Conservation (phyloP, 495 filamentous ascomycete genomes). For the Neurospora sp. region DNA sequence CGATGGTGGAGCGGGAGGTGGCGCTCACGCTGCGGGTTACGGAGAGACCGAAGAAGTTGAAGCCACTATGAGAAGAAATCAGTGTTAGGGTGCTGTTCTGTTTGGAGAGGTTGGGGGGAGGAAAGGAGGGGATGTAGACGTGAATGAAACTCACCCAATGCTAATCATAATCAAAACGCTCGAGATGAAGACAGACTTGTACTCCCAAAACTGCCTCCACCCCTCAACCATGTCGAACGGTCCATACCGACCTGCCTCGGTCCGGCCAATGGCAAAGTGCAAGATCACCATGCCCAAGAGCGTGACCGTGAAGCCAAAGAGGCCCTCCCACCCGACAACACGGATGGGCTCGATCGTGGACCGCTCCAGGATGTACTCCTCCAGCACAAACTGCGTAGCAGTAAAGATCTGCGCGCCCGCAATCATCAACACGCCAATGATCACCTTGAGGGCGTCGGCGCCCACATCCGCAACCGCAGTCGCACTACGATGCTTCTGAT, state of each 20-base stretch:
- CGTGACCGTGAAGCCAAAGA: conserved; percentile 85
- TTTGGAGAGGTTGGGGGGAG: too few species aligned
- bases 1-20: conserved; percentile 87
- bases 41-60: conserved; percentile 96
- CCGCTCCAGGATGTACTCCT: conserved; percentile 88
- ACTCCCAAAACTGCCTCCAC: conserved; percentile 60
- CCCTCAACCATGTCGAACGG: conserved; percentile 88
- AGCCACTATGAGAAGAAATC: conserved; percentile 48
- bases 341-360: conserved; percentile 81
- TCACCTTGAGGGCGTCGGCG: conserved; percentile 55
- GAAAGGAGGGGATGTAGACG: too few species aligned
- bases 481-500: conserved; percentile 37
- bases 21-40: conserved; percentile 84
- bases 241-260: conserved; percentile 62
- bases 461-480: conserved; percentile 18
- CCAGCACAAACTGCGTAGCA: conserved; percentile 87
- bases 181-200: conserved; percentile 59
- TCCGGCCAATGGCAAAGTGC: conserved; percentile 65
- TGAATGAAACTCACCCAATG: conserved; percentile 60
- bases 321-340: conserved; percentile 92
- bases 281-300: conserved; percentile 67
- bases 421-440: conserved; percentile 80
- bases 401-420: conserved; percentile 94
- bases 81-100: too few species aligned
- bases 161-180: conserved; percentile 90